Conservation (phyloP, 2,329 filamentous ascomycete species). For the Cytospora mali region DNA sequence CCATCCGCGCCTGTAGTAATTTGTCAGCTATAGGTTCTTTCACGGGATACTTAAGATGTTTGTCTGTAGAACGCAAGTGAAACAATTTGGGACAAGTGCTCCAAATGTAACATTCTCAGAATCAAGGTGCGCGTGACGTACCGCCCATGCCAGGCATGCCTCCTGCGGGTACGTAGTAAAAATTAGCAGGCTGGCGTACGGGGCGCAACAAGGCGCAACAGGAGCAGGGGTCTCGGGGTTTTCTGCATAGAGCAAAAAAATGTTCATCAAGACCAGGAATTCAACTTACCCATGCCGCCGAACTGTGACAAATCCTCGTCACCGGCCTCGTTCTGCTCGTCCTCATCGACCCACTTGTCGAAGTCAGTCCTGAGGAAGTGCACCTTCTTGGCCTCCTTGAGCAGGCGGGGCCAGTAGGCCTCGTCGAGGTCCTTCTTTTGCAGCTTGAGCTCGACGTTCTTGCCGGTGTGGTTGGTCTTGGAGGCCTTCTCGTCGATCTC, state of each 20-base stretch:
- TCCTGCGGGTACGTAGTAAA: constrained; percentile 39
- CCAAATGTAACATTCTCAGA: background rate
- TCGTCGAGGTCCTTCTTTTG: constrained; percentile 96
- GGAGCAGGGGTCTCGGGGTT: background rate
- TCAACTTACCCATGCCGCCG: constrained; percentile 62
- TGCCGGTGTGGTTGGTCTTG: constrained; percentile 85
- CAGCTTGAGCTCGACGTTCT: constrained; percentile 87
- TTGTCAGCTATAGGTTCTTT: constrained; percentile 13
- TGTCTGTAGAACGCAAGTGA: background rate
- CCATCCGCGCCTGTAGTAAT: constrained; percentile 37
- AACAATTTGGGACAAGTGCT: background rate
- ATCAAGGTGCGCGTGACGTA: constrained; percentile 38
- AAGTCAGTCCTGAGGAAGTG: constrained; percentile 99
- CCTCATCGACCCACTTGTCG: constrained; percentile 98
- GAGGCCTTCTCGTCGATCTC: constrained; percentile 86
- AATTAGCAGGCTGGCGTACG: constrained; percentile 30
- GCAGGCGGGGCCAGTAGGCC: constrained; percentile 92
- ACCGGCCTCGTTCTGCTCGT: constrained; percentile 89
- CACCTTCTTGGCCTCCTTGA: constrained; percentile 86
- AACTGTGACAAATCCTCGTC: constrained; percentile 78
- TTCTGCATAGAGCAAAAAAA: constrained; percentile 6
- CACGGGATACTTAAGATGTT: background rate
- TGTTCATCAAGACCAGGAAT: constrained; percentile 6
- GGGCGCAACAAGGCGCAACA: constrained; percentile 4
- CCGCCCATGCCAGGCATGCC: constrained; percentile 59